Evolutionary conservation across 2,329 filamentous ascomycete species (phyloP), one percentile per base, ranked within the genome.

Genomic region (Aureobasidium sp.): DNA sequence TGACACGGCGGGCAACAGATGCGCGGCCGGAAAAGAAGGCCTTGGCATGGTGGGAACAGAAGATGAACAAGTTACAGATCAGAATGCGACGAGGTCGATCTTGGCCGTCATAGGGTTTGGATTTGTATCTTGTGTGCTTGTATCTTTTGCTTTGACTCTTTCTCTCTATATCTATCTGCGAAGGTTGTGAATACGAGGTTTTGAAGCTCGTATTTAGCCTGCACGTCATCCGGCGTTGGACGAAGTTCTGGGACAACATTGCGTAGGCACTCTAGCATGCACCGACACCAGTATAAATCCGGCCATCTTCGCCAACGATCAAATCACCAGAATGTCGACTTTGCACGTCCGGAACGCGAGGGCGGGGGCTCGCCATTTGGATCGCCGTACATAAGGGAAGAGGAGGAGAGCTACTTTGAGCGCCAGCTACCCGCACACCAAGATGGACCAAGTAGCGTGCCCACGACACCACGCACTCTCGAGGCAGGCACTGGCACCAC

Each of bases 281-380:
- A 62, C 42, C 59, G 59, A 39, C 55, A 63, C 2, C 55, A 59
- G 37, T 44, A 63, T 29, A 62, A 64, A 41, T 36, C 36, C 21
- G 57, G 45, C 36, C 65, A 69, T 42, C 66, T 70, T 29, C 69
- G 69, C 61, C 67, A 69, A 61, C 66, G 69, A 27, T 59, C 55
- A 4, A 44, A 34, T 32, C 54, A 58, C 30, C 63, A 66, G 37
- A 63, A 64, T 61, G 69, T 66, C 44, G 67, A 65, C 7, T 2
- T 25, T 36, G 8, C 39, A 48, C 44, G 57, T 16, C 36, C 52
- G 16, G 63, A 65, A 15, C 48, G 45, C 21, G 45, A 52, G 3
- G 57, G 57, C 29, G 41, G 53, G 1, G 60, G 57, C 42, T 53
- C 48, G 7, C 49, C 62, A 5, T 63, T 53, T 25, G 37, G 11